Base-by-base conservation (phyloP, 768 basidiomycete species). In the Russula griseocarnosa region DNA sequence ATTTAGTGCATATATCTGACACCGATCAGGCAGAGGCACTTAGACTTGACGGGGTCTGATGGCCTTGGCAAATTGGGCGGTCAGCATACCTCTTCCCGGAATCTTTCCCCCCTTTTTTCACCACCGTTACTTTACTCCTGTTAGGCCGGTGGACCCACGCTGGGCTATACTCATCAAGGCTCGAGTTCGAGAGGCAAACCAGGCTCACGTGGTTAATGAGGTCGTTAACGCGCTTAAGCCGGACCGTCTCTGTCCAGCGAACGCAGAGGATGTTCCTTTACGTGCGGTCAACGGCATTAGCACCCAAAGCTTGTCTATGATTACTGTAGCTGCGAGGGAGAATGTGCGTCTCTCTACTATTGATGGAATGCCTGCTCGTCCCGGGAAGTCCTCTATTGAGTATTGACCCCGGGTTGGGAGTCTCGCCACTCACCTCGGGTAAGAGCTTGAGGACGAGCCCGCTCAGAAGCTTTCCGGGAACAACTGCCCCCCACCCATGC, bases 91-190 rank as follows among this genome's bases (percentile, higher is more conserved):
- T 60, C 55, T 57, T 67, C 66, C 71, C 61, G 42, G 55, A 58
- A 52, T 26, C 7, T n/a, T 36, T 52, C 50, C 22, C 24, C 42
- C 28, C 62, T 66, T 67, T 10, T 46, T 58, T 38, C 26, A 54
- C 60, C 30, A 66, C 60, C 51, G 73, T 73, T 47, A 36, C 34
- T 10, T 11, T 36, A 53, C 65, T 61, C 60, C 65, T 66, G 69
- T 69, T 73, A 93, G n/a, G n/a, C n/a, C n/a, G n/a, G n/a, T n/a
- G n/a, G 92, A 92, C 81, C 92, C 92, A 67, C 83, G 81, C 66
- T 94, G 93, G 93, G 92, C 91, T 50, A 82, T 79, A 73, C 90
- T 90, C 67, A 93, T 94, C 78, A 94, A 94, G 79, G 81, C 86
- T 71, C 82, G 83, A 55, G 81, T 93, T 63, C 82, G 85, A 63